Evolutionary conservation across 2,329 filamentous ascomycete genomes (phyloP).

Genomic region (Thielaviopsis cerberus): DNA sequence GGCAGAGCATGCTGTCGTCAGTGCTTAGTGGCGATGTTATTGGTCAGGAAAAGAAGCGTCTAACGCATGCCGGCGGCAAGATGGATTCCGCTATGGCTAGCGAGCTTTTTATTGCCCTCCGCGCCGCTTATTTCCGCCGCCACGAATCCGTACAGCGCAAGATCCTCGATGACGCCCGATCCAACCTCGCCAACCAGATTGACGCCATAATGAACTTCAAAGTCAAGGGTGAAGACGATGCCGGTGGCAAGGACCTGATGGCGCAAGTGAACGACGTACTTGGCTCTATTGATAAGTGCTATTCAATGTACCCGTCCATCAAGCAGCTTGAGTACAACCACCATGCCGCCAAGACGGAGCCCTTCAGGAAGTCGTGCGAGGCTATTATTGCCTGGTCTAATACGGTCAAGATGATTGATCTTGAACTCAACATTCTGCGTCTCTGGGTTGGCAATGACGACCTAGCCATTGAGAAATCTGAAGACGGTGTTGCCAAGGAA

Average conservation of each 20-base stretch:
- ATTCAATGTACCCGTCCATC: conserved; percentile 68
- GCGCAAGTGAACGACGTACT: conserved; percentile 84
- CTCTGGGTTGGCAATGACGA: conserved; percentile 95
- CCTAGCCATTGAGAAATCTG: conserved; percentile 65
- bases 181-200: conserved; percentile 52
- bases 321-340: conserved; percentile 56
- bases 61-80: conserved; percentile 58
- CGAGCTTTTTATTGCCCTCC: conserved; percentile 74
- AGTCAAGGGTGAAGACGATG: conserved; percentile 83
- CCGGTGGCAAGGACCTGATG: conserved; percentile 58
- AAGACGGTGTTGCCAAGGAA: conserved; percentile 46
- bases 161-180: conserved; percentile 69
- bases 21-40: conserved; percentile 94
- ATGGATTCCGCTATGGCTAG: conserved; percentile 39
- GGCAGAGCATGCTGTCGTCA: conserved; percentile 94
- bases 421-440: conserved; percentile 74
- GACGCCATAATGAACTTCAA: conserved; percentile 85
- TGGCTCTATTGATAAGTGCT: conserved; percentile 73
- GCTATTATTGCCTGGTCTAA: conserved; percentile 93
- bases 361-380: conserved; percentile 68
- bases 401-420: conserved; percentile 89
- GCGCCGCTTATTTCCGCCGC: conserved; percentile 67
- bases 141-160: conserved; percentile 69
- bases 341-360: conserved; percentile 54
- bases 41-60: conserved; percentile 87